Evolutionary conservation across 2,329 filamentous ascomycete species (phyloP), one percentile per base, ranked within the genome.

Genomic region (Alternaria conjuncta): DNA sequence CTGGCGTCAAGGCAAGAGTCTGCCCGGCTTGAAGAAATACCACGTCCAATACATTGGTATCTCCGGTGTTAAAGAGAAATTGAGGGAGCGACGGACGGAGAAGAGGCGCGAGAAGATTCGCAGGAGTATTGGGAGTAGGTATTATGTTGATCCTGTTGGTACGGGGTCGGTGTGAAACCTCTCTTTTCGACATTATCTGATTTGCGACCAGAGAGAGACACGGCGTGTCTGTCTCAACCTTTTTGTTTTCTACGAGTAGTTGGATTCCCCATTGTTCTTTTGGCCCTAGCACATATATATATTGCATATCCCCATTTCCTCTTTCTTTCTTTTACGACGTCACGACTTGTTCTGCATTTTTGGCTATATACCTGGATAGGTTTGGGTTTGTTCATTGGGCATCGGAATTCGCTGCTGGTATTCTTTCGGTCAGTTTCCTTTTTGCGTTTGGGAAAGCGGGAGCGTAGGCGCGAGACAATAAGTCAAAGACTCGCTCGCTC

Each of bases 31-130:
- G 63, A 79, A 75, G 64, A 80, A 83, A 18, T 75, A 84, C 36
- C 82, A 84, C 25, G 78, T 87, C 23, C 84, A 85, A 61, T 84
- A 87, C 57, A 82, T 86, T 45, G 83, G 84, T 10, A 71, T 87
- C 6, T 81, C 81, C 26, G 83, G 83, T 15, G 75, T 89, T 47
- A 83, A 83, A 49, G 81, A 83, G 45, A 82, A 81, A 55, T 64
- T 88, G 8, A 75, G 79, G 41, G 82, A 84, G 72, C 78, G 80
- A 57, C 82, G 79, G 65, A 81, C 82, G 55, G 85, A 89, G 73
- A 84, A 82, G 66, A 79, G 85, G 63, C 80, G 87, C 63, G 82
- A 86, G 65, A 82, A 79, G 61, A 77, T 89, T 55, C 84, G 87
- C 66, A 82, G 83, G 59, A 86, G 83, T 59, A 89, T 90, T 71